A percentile compares a stretch with the other conserved stretches of the same genome.
Conservation (phyloP, 108 stramenopile genomes). For the Mediolabrus comicus region DNA sequence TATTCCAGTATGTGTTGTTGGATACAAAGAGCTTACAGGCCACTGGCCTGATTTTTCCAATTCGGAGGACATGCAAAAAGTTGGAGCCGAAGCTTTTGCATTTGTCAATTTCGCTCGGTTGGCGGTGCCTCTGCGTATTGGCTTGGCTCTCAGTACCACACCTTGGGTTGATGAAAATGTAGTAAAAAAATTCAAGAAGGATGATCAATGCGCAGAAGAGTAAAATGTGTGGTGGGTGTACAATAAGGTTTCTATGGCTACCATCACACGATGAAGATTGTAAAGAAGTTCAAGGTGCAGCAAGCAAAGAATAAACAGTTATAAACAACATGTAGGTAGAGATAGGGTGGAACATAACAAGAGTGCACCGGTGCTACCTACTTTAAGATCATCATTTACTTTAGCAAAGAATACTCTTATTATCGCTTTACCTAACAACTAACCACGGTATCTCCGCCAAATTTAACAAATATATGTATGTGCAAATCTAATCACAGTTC, state of each 20-base stretch:
- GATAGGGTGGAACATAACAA: no score
- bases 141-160: conserved; percentile 78
- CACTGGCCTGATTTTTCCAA: conserved; percentile 82
- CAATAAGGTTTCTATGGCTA: no score
- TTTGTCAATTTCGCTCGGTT: conserved; percentile 91
- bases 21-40: conserved; percentile 66
- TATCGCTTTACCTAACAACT: no score
- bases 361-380: no score
- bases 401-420: no score
- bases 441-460: no score
- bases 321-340: no score
- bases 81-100: conserved; percentile 88
- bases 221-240: no score
- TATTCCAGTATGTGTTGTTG: conserved; percentile 73
- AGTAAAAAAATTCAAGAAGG: conserved; percentile 56
- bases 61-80: conserved; percentile 70
- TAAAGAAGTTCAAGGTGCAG: no score
- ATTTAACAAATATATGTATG: not conserved
- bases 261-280: no score
- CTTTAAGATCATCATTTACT: no score
- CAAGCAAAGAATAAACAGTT: no score
- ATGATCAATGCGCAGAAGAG: not conserved
- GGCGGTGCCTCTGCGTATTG: conserved; percentile 85
- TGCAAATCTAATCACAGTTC: not conserved
- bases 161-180: conserved; percentile 81